Base-by-base conservation (phyloP, 805 yeast species). In the Blastobotrys attinorum region DNA sequence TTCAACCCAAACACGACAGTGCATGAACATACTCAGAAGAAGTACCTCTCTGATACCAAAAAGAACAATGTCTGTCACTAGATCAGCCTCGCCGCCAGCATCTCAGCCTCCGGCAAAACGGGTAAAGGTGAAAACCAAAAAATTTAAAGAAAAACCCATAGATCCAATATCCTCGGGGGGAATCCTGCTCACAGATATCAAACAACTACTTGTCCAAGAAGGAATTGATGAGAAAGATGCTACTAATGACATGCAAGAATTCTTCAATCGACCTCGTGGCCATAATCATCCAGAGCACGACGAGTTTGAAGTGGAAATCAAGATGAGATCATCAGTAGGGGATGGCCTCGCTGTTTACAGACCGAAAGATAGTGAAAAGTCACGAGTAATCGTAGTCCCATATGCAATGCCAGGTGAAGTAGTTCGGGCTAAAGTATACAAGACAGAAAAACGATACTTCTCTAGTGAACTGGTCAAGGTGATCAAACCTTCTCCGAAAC, bases 401-500 rank as follows among this genome's bases (percentile, higher is more conserved):
- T 92, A 84, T 66, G 83, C 87, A 3, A 66, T 85, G 27, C 95
- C 95, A 1, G 96, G 95, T 1, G 98, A 92, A 58, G 56, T 71
- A 2, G 90, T 81, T 7, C 67, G 69, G 17, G 72, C 86, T 44
- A 77, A 76, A 51, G 77, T 90, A 0, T 84, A 80, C 67, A 85
- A 83, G 60, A 79, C 94, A 0, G 86, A 85, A 56, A 84, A 86
- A 29, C 65, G 64, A 33, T 82, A 77, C 60, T 83, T 77, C 40
- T 94, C 85, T 56, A 70, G 83, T 8, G 97, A 90, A 58, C 64
- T 89, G 41, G 58, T 85, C 17, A 62, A 70, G 31, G 73, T 86
- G 3, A 54, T 66, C 2, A 44, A 64, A 48, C 54, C 67, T 1
- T 70, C 82, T 0, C 44, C 49, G 3, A 65, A 76, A 56, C 63